Conservation (phyloP, 1,284 basidiomycete species). For the Schizophyllum amplum region DNA sequence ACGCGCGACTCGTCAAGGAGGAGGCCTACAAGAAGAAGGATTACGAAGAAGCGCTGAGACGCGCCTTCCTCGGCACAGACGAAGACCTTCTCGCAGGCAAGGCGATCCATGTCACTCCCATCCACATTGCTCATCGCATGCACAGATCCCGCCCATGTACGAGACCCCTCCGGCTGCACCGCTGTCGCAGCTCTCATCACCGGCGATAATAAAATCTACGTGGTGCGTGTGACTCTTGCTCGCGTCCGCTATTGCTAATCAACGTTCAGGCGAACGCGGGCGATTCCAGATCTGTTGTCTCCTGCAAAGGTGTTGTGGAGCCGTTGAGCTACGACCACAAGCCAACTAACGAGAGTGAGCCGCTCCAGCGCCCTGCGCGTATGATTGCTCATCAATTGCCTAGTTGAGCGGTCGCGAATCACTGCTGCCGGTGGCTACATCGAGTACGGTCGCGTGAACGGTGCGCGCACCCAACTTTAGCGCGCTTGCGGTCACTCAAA, state of each 20-base stretch:
- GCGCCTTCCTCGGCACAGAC: constrained; percentile 90
- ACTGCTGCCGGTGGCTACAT: constrained; percentile 93
- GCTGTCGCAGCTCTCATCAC: constrained; percentile 88
- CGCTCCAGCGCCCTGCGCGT: constrained; percentile 3
- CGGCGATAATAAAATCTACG: constrained; percentile 70
- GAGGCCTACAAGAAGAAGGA: constrained; percentile 65
- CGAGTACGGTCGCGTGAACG: constrained; percentile 96
- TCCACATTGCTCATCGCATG: constrained; percentile 9
- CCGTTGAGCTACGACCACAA: constrained; percentile 95
- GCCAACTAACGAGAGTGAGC: constrained; percentile 78
- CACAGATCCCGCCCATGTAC: constrained; percentile 76
- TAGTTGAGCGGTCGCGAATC: constrained; percentile 85
- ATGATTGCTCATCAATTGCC: constrained; percentile 9
- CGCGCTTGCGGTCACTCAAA: neutral
- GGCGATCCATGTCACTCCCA: constrained; percentile 17
- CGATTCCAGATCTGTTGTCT: constrained; percentile 91
- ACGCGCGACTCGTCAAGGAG: constrained; percentile 70
- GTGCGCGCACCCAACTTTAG: constrained; percentile 33
- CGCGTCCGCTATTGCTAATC: constrained; percentile 8
- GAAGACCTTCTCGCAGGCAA: constrained; percentile 85
- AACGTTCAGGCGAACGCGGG: constrained; percentile 88
- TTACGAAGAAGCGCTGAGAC: constrained; percentile 78
- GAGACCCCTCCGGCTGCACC: constrained; percentile 95
- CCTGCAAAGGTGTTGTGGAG: constrained; percentile 79
- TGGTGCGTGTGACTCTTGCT: constrained; percentile 40